A percentile compares a stretch with the other conserved stretches of the same genome.
phyloP scores from a whole-genome alignment of 176 grass and related monocot genomes.

The Oryza brachyantha region DNA sequence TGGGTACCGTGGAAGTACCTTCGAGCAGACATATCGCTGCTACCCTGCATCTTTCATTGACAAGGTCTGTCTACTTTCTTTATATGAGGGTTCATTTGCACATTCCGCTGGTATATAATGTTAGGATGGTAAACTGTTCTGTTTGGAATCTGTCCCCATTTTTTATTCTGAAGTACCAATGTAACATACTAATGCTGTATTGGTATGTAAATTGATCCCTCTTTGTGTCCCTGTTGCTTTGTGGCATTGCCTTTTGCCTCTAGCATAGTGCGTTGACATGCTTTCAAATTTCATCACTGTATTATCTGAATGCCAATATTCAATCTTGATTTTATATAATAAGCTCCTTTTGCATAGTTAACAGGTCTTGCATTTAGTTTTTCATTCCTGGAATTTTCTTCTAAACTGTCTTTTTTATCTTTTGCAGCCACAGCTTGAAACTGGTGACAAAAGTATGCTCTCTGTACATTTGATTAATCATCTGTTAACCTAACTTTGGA shows the following conservation, averaged over 20 bases:
- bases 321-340: neutral
- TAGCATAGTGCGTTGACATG: neutral
- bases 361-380: conserved; percentile 12
- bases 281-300: neutral
- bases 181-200: neutral
- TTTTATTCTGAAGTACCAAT: conserved; percentile 2
- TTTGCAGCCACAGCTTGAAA: conserved; percentile 85
- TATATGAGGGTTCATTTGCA: neutral
- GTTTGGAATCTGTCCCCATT: conserved; percentile 7
- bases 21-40: conserved; percentile 95
- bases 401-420: conserved; percentile 33
- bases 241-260: neutral
- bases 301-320: neutral
- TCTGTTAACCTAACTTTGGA: conserved; percentile 8
- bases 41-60: conserved; percentile 98
- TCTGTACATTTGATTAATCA: conserved; percentile 6
- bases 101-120: neutral
- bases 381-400: conserved; percentile 22
- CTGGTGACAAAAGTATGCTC: conserved; percentile 91
- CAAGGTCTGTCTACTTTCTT: conserved; percentile 60
- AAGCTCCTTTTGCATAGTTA: neutral
- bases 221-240: neutral
- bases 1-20: conserved; percentile 76
- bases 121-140: neutral
- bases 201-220: neutral